Base-by-base conservation (phyloP, 2,329 filamentous ascomycete species). In the Colletotrichum sp. region DNA sequence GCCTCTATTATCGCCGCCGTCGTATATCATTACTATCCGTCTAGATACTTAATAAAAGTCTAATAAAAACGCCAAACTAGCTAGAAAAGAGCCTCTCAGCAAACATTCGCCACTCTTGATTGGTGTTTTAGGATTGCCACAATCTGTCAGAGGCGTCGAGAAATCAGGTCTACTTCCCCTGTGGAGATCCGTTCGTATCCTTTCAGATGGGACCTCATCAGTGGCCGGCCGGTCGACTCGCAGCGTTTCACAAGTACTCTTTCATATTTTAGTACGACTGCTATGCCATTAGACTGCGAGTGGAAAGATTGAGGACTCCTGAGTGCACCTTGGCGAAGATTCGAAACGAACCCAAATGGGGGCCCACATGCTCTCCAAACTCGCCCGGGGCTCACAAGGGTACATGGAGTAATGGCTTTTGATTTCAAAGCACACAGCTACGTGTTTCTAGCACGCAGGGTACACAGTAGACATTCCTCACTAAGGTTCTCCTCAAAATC, bases 401-500 rank as follows among this genome's bases (percentile, higher is more conserved):
- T 49, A 21, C 44, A 21, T 49, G 44, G n/a, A 49, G 44, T 21
- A 21, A 12, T 49, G 7, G 5, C 7, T 21, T 4, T 52, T 52
- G 44, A 52, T 52, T 52, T 52, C 44, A 52, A 52, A 52, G 44
- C 44, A n/a, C 6, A 52, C 44, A 21, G 44, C 8, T 21, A 21
- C 44, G n/a, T 21, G 44, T 21, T n/a, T 12, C n/a, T 49, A 49
- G 44, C 44, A 21, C n/a, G n/a, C 10, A 49, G 10, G 2, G 10
- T 8, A 52, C 10, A 52, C 6, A 21, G 44, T n/a, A 12, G 44
- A 21, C 0, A 8, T 52, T 52, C 6, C n/a, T 52, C 1, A 13
- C 6, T 1, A 52, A 52, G n/a, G 10, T 21, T 52, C 0, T 0
- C 44, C 18, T 21, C 10, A 21, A 18, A 7, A 52, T 1, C n/a